phyloP scores from a whole-genome alignment of 192 early-diverging fungal genomes.

The Coemansia sp. region DNA sequence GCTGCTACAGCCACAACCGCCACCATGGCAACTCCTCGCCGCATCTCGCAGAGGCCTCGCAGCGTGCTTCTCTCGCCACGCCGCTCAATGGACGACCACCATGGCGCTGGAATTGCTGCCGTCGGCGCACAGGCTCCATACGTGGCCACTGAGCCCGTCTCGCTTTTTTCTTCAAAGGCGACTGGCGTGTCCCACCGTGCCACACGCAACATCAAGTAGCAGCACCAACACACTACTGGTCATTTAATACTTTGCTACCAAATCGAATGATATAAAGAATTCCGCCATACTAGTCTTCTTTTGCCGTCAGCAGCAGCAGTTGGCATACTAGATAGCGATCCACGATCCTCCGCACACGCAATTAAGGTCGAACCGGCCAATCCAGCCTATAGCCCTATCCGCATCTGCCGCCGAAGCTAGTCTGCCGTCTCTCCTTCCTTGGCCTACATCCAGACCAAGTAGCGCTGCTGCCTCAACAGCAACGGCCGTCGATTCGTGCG shows the following conservation, averaged over 20 bases:
- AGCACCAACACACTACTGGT: too few species aligned
- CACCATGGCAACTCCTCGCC: slow-evolving; percentile 18
- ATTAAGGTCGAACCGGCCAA: slow-evolving; percentile 32
- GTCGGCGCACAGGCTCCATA: not conserved
- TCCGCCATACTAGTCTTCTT: too few species aligned
- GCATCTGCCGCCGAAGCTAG: not conserved
- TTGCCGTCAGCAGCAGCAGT: too few species aligned
- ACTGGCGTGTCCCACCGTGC: slow-evolving; percentile 27
- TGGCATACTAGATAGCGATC: slow-evolving; percentile 23
- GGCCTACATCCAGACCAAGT: not conserved
- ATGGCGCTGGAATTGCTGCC: slow-evolving; percentile 9
- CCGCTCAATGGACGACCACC: slow-evolving; percentile 52
- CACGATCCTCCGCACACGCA: slow-evolving; percentile 49
- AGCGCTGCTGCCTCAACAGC: not conserved
- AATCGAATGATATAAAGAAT: too few species aligned
- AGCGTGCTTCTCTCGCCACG: slow-evolving; percentile 53
- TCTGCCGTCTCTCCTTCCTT: not conserved
- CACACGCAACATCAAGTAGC: slow-evolving; percentile 29
- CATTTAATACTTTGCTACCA: not conserved
- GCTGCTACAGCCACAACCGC: not conserved
- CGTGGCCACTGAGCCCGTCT: slow-evolving; percentile 9
- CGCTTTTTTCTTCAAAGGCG: slow-evolving; percentile 34
- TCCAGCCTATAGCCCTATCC: slow-evolving; percentile 18
- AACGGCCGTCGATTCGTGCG: not conserved
- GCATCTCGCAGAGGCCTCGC: slow-evolving; percentile 41